phyloP scores from a whole-genome alignment of 2,329 filamentous ascomycete genomes.

The Cytospora piceae region DNA sequence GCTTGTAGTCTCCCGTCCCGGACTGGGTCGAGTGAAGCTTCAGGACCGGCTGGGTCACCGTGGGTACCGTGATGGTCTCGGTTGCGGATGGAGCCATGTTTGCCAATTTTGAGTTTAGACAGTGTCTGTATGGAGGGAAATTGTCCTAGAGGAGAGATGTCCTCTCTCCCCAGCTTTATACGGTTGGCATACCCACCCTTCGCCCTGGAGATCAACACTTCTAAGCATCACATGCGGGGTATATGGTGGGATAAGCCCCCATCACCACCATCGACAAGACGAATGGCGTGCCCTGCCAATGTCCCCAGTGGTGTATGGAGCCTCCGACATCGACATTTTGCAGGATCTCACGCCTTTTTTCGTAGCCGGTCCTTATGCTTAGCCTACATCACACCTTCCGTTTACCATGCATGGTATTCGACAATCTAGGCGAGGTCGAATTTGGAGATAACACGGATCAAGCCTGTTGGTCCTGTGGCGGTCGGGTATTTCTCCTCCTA shows the following conservation, averaged over 20 bases:
- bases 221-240: constrained; percentile 27
- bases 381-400: not conserved
- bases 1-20: constrained; percentile 35
- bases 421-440: constrained; percentile 1
- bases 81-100: constrained; percentile 43
- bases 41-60: constrained; percentile 32
- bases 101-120: constrained; percentile 46
- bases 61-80: constrained; percentile 38
- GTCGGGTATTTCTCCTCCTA: not conserved
- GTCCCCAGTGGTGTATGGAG: constrained; percentile 21
- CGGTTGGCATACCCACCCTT: not conserved
- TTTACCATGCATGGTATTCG: not conserved
- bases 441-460: constrained; percentile 10
- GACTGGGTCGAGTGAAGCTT: constrained; percentile 48
- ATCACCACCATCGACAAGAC: constrained; percentile 28
- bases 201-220: constrained; percentile 1
- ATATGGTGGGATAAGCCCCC: not conserved
- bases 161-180: constrained; percentile 19
- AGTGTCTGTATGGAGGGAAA: not conserved
- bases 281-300: constrained; percentile 28
- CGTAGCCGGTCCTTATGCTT: not conserved
- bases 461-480: constrained; percentile 13
- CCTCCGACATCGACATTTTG: constrained; percentile 22
- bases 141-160: not conserved
- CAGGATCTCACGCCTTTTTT: not conserved